These are phyloP conservation scores for Carpinus fangiana DNA, from an alignment of 306 rosid species.

Conservation along the genomic window DNA sequence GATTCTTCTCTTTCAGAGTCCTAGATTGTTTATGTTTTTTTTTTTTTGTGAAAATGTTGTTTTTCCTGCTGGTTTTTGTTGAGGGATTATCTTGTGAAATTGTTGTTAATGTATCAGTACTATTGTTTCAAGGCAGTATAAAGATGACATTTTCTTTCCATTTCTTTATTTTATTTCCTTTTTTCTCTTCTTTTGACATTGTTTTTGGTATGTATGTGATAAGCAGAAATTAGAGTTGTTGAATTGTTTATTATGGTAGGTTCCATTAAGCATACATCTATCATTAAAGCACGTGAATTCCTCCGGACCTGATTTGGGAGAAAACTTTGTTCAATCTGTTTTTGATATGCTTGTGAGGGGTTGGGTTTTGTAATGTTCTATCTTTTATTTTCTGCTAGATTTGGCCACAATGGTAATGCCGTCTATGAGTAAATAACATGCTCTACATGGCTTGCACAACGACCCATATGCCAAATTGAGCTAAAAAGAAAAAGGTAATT, in stretches of 20 bases:
- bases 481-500: neutral
- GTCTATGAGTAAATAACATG: neutral
- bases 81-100: slow-evolving; percentile 21
- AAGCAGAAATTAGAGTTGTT: neutral
- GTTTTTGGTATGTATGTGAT: too few relatives aligned
- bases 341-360: neutral
- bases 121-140: neutral
- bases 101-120: neutral
- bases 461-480: neutral
- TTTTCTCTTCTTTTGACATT: too few relatives aligned
- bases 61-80: neutral
- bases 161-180: neutral
- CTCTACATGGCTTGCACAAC: neutral
- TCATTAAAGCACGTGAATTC: too few relatives aligned
- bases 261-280: too few relatives aligned
- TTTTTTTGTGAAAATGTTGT: neutral
- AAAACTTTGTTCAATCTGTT: too few relatives aligned
- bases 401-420: slow-evolving; percentile 3
- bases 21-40: neutral
- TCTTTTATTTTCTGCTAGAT: neutral
- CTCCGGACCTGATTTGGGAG: too few relatives aligned
- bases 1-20: neutral
- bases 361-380: neutral
- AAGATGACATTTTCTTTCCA: neutral
- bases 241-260: too few relatives aligned